Base-by-base conservation (phyloP, 257 asterid genomes). In the Ilex asprella region DNA sequence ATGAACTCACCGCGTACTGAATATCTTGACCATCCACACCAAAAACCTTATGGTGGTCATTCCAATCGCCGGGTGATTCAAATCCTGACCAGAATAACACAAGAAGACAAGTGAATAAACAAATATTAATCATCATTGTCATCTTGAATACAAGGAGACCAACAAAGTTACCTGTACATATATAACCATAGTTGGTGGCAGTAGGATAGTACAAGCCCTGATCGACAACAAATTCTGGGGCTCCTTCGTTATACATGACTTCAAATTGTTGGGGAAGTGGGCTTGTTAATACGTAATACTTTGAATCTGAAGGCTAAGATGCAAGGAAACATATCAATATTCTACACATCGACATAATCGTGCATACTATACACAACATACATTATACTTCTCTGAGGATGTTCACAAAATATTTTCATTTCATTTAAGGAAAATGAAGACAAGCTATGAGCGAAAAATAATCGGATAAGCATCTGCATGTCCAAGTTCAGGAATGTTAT, bases 51-150 rank as follows among this genome's bases (percentile, higher is more conserved):
- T 64, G 81, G 67, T 68, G 88, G 74, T 86, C 91, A 65, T 89
- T 96, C 88, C 88, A 86, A 64, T 89, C 91, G 50, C 81, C 77
- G 47, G 84, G 61, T 65, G 97, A 76, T 79, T 92, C 99, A 78
- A 74, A 74, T 80, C 91, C 99, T 92, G 57, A 51, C 54, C 54
- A 61, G 46, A 30, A 16, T 0, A 9, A 67, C 31, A 66, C 51
- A 13, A 16, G 21, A 67, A 39, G 9, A 29, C 35, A 55, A 4
- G 49, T 30, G 21, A 67, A 39, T 46, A 39, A 2, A 31, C 39
- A 16, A 55, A 53, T 54, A 8, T 7, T 1, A 9, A 39, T 12
- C 16, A 15, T n/a, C 54, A 49, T 49, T 4, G 5, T 12, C 13
- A 11, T 49, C 14, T 46, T 46, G 4, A 46, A 46, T 46, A 46